Evolutionary conservation across 306 rosid genomes (phyloP).

Genomic region (Vigna radiata): DNA sequence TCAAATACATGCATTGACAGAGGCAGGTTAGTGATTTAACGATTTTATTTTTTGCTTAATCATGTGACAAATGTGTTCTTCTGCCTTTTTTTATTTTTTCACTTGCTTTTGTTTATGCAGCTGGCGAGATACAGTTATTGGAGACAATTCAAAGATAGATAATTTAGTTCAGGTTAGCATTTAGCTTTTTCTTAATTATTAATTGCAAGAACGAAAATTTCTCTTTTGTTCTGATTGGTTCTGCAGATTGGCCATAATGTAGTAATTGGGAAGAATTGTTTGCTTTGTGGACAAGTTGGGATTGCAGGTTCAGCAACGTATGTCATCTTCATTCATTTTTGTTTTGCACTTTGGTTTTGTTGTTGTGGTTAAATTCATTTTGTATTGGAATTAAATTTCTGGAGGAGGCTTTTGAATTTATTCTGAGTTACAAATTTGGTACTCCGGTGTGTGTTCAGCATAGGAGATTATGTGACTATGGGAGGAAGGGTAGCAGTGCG

Average conservation of each 20-base stretch:
- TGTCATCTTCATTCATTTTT: conserved; percentile 30
- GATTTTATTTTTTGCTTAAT: conserved; percentile 14
- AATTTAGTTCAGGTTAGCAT: conserved; percentile 90
- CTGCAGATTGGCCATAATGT: conserved; percentile 93
- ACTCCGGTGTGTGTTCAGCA: conserved; percentile 55
- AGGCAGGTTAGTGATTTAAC: conserved; percentile 72
- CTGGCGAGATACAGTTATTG: conserved; percentile 93
- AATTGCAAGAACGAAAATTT: not conserved
- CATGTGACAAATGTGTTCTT: conserved; percentile 27
- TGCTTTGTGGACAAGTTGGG: conserved; percentile 98
- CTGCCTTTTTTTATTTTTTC: not conserved
- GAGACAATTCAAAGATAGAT: conserved; percentile 85
- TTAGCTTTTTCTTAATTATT: conserved; percentile 21
- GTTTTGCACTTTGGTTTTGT: conserved; percentile 14
- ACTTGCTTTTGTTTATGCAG: conserved; percentile 58
- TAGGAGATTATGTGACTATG: conserved; percentile 86
- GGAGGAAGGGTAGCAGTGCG: conserved; percentile 97
- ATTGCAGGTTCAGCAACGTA: conserved; percentile 96
- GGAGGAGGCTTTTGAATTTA: conserved; percentile 31
- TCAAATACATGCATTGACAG: conserved; percentile 93
- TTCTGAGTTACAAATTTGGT: conserved; percentile 27
- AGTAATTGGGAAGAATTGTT: conserved; percentile 77
- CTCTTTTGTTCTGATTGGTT: conserved; percentile 44
- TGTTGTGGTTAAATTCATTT: conserved; percentile 24
- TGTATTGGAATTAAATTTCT: conserved; percentile 35